Percentiles rank a stretch among this genome's conserved stretches.
phyloP scores from a whole-genome alignment of 352 stramenopile genomes.

The Phytopythium ostracodes region DNA sequence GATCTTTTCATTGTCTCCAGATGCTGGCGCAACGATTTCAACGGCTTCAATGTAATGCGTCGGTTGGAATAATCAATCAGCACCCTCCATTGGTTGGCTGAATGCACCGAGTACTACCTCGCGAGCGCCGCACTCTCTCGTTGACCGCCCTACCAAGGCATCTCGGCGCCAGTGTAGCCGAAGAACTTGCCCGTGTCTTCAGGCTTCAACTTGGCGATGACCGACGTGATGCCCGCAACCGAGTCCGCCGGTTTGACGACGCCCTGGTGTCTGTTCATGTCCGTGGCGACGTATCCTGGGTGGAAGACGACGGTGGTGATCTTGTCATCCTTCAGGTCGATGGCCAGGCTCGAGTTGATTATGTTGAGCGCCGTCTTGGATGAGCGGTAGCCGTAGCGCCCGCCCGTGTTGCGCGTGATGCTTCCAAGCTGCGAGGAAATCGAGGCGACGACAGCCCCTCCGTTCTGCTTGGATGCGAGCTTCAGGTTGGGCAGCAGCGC shows the following conservation, averaged over 20 bases:
- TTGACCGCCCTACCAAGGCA: constrained; percentile 3
- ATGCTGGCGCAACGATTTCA: no score
- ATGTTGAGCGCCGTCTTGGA: constrained; percentile 74
- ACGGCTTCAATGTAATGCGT: no score
- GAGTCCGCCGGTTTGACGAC: constrained; percentile 26
- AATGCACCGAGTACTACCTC: no score
- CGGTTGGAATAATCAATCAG: no score
- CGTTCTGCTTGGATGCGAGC: constrained; percentile 15
- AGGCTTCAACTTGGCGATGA: constrained; percentile 26
- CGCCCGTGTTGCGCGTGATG: constrained; percentile 36
- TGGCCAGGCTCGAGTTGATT: constrained; percentile 36
- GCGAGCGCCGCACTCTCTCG: no score
- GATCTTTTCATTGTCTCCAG: no score
- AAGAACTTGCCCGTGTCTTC: constrained; percentile 42
- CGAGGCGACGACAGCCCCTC: constrained; percentile 27
- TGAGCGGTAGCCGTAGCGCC: constrained; percentile 58
- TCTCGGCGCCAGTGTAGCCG: constrained; percentile 26
- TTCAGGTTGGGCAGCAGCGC: constrained; percentile 39
- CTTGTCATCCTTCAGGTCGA: constrained; percentile 38
- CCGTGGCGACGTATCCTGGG: constrained; percentile 48
- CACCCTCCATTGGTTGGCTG: no score
- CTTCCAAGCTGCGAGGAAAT: constrained; percentile 34
- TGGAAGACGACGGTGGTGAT: constrained; percentile 39
- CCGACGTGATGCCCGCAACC: constrained; percentile 23
- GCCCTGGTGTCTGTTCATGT: constrained; percentile 31